A percentile compares a stretch with the other conserved stretches of the same genome.
phyloP scores from a whole-genome alignment of 495 filamentous ascomycete genomes.

The Cercophora samala region DNA sequence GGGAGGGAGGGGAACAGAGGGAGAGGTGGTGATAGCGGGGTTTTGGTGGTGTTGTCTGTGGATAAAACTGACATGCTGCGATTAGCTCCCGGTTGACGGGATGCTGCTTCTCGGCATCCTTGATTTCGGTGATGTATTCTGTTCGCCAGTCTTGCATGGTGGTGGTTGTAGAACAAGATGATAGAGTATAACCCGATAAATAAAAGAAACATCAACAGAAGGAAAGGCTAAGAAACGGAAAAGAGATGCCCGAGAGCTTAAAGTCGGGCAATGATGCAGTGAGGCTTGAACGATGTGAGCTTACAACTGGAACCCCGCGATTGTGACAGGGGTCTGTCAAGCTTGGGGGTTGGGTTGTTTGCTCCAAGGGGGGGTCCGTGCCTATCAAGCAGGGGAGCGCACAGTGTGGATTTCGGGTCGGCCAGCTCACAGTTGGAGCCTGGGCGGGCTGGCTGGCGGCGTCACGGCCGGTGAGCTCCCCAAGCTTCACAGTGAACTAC shows the following conservation, averaged over 20 bases:
- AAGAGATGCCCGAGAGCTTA: background rate
- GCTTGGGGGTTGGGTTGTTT: background rate
- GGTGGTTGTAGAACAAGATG: conserved; percentile 20
- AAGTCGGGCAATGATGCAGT: background rate
- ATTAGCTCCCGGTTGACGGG: conserved; percentile 46
- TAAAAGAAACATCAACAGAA: background rate
- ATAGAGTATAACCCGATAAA: background rate
- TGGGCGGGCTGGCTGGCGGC: background rate
- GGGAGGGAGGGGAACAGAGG: conserved; percentile 15
- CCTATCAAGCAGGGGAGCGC: background rate
- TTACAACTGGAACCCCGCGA: background rate
- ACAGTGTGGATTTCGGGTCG: conserved; percentile 5
- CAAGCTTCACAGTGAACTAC: background rate
- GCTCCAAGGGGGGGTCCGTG: no score
- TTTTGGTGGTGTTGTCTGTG: background rate
- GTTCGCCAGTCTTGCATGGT: conserved; percentile 47
- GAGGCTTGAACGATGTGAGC: background rate
- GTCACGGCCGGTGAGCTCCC: background rate
- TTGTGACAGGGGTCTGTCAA: background rate
- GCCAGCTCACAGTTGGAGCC: conserved; percentile 6
- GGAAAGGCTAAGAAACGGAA: background rate
- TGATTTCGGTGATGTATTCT: conserved; percentile 43
- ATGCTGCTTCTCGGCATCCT: conserved; percentile 42
- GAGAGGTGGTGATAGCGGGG: background rate
- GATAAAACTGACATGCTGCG: conserved; percentile 39